phyloP scores from a whole-genome alignment of 2,329 filamentous ascomycete genomes.

The Aspergillus sp. region DNA sequence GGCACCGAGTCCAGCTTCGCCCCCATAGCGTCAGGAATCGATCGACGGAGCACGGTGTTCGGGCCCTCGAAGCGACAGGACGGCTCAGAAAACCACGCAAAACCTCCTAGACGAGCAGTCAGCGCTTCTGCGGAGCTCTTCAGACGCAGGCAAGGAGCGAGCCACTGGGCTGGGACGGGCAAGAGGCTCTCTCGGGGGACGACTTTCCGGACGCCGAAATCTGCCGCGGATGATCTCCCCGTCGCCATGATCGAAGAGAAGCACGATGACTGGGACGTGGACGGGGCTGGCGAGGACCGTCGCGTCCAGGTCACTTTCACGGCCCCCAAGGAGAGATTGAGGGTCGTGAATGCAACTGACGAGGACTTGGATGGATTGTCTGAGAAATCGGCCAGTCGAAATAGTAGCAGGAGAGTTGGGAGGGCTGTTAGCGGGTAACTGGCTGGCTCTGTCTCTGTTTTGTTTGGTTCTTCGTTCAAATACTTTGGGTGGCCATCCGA shows the following conservation, averaged over 20 bases:
- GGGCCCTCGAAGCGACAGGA: slow-evolving; percentile 5
- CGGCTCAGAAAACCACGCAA: slow-evolving; percentile 5
- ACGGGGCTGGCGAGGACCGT: slow-evolving; percentile 59
- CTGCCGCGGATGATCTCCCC: slow-evolving; percentile 18
- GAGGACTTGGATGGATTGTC: slow-evolving; percentile 25
- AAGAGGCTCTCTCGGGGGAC: slow-evolving; percentile 14
- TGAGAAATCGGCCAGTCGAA: slow-evolving; percentile 18
- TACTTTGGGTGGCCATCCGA: too few species aligned
- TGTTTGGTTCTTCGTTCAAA: slow-evolving; percentile 2
- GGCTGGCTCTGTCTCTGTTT: not conserved
- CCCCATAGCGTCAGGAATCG: slow-evolving; percentile 19
- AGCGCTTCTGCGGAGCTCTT: slow-evolving; percentile 40
- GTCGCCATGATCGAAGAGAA: slow-evolving; percentile 21
- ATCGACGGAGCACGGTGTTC: slow-evolving; percentile 16
- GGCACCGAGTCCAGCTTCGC: slow-evolving; percentile 10
- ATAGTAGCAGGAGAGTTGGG: slow-evolving; percentile 7
- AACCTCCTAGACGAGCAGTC: slow-evolving; percentile 36
- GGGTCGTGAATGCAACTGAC: slow-evolving; percentile 75
- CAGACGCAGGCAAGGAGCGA: slow-evolving; percentile 43
- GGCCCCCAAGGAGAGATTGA: slow-evolving; percentile 71
- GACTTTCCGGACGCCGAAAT: slow-evolving; percentile 8
- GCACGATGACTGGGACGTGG: slow-evolving; percentile 61
- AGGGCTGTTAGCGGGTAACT: slow-evolving; percentile 9
- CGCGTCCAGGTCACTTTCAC: slow-evolving; percentile 86
- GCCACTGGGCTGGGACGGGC: slow-evolving; percentile 44